Percentiles rank a stretch among this genome's conserved stretches.
Conservation (phyloP, 2,329 filamentous ascomycete species). For the Monosporascus sp. region DNA sequence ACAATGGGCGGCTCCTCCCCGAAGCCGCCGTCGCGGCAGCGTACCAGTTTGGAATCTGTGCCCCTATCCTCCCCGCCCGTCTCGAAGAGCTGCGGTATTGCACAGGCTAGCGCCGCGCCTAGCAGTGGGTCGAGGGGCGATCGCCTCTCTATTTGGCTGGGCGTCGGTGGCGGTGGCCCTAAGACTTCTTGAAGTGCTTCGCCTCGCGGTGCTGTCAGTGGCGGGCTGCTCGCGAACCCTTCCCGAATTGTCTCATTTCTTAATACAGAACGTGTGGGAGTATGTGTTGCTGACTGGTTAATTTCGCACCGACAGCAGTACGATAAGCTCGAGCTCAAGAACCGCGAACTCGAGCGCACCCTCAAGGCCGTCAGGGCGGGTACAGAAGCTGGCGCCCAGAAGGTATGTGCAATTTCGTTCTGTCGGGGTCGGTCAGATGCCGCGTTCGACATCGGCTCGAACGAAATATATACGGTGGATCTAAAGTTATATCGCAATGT, state of each 20-base stretch:
- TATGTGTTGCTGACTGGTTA: conserved; percentile 14
- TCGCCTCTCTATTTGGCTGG: conserved; percentile 3
- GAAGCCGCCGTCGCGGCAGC: not conserved
- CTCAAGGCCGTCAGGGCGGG: conserved; percentile 49
- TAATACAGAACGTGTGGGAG: not conserved
- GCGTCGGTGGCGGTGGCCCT: not conserved
- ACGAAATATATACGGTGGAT: not conserved
- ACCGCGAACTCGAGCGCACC: conserved; percentile 49
- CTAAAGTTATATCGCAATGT: not conserved
- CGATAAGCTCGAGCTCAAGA: conserved; percentile 52
- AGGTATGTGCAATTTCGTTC: conserved; percentile 37
- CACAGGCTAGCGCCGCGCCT: not conserved
- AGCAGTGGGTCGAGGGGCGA: conserved; percentile 10
- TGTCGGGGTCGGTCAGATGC: not conserved
- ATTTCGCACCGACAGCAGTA: conserved; percentile 42
- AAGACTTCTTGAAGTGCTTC: not conserved
- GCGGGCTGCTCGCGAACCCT: too few relatives aligned
- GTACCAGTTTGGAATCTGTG: not conserved
- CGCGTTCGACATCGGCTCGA: not conserved
- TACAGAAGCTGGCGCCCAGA: conserved; percentile 43
- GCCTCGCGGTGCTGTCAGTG: not conserved
- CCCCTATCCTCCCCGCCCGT: not conserved
- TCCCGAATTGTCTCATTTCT: too few relatives aligned
- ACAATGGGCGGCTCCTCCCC: not conserved
- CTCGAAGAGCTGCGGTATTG: not conserved